Evolutionary conservation across 169 alveolate species (phyloP), one percentile per base, ranked within the genome.

Genomic region (Amoebophrya sp.): DNA sequence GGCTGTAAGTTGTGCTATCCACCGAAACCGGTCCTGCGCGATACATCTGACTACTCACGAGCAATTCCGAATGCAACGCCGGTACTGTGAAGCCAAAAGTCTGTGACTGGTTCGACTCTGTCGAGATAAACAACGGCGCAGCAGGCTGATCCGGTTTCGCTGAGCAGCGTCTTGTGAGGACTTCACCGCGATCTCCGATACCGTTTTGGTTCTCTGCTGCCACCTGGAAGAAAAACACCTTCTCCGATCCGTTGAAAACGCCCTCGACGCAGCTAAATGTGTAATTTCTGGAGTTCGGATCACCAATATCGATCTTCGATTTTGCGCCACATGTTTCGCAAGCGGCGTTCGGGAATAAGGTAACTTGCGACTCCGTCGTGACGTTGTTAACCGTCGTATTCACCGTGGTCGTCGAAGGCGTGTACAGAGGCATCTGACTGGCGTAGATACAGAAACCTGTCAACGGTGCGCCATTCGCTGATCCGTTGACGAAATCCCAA

Each of bases 401-500:
- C 38, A 26, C n/a, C 26, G 12, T 36, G 33, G 18, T 36, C 83
- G 26, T 1, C 26, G 18, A 29, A 3, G 92, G 53, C 41, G 41
- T 33, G 83, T 41, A n/a, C 78, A 90, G 78, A 77, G 78, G 55
- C 40, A 65, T 12, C 26, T 65, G 83, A 10, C 38, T 26, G n/a
- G n/a, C 26, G 83, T 65, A 65, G 83, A 65, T 65, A 36, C 83
- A 65, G 26, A 12, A 65, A 6, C 83, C 83, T 29, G 83, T 65
- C 2, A 65, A 36, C 33, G 83, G 83, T 36, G 92, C 92, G 40
- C 83, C 65, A 24, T 41, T 90, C 36, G 78, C 3, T 10, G 78
- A 41, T 1, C 92, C 92, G 78, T 65, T 65, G 78, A 23, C 78
- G 38, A 90, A 65, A 78, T 41, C 92, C 92, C 92, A 90, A 40